Evolutionary conservation across 2,329 filamentous ascomycete genomes (phyloP).

Genomic region (Aureobasidium mangrovei): DNA sequence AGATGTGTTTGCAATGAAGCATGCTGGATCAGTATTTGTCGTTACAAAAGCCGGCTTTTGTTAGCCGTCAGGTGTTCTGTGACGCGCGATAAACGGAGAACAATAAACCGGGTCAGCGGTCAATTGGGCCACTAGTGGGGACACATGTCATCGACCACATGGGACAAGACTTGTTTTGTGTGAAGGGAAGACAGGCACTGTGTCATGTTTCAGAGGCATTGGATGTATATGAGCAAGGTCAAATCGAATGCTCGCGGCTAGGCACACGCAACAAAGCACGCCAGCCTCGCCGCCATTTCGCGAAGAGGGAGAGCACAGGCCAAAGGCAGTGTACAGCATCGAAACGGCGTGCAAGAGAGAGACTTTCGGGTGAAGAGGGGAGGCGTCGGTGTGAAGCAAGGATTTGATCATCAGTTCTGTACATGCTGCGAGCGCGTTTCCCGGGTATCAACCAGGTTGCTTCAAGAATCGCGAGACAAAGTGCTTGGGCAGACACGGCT

Average conservation of each 20-base stretch:
- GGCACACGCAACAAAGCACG: neutral
- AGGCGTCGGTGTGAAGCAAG: neutral
- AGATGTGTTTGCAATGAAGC: no score
- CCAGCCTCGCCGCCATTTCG: neutral
- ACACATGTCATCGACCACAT: slow-evolving; percentile 6
- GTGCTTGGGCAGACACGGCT: slow-evolving; percentile 1
- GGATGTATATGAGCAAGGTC: neutral
- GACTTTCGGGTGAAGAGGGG: neutral
- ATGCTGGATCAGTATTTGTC: no score
- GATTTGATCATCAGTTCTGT: neutral
- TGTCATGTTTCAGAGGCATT: slow-evolving; percentile 1
- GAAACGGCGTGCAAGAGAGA: neutral
- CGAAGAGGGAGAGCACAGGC: slow-evolving; percentile 2
- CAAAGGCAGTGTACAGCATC: neutral
- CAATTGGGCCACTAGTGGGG: neutral
- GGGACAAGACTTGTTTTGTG: slow-evolving; percentile 1
- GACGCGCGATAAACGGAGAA: neutral
- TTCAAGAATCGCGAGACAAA: neutral
- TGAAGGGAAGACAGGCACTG: slow-evolving; percentile 1
- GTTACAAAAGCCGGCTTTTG: no score
- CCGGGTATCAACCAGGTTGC: neutral
- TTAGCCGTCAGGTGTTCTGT: no score
- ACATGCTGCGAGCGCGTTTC: neutral
- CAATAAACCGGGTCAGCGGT: slow-evolving; percentile 4
- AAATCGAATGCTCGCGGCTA: neutral